Conservation (phyloP, 1,284 basidiomycete species). For the Cutaneotrichosporon sp. region DNA sequence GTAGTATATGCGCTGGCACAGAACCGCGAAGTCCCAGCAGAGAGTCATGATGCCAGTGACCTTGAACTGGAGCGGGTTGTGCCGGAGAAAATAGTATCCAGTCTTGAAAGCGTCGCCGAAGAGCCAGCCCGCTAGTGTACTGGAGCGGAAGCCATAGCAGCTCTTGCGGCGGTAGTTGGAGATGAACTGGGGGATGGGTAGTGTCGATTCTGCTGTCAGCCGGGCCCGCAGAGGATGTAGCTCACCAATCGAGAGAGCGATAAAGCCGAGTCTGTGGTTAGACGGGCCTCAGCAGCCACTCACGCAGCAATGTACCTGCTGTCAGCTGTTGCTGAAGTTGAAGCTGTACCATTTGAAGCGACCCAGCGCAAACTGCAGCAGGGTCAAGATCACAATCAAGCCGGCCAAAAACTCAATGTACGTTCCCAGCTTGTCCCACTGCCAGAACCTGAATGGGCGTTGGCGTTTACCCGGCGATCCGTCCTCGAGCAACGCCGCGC, state of each 20-base stretch:
- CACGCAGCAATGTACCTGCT: conserved; percentile 43
- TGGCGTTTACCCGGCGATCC: not conserved
- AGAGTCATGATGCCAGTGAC: conserved; percentile 46
- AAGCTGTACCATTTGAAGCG: conserved; percentile 33
- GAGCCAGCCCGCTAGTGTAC: conserved; percentile 50
- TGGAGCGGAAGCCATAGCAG: conserved; percentile 51
- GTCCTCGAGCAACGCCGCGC: not conserved
- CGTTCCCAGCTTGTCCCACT: conserved; percentile 47
- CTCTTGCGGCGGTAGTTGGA: conserved; percentile 50
- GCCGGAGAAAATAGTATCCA: conserved; percentile 49
- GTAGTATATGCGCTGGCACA: conserved; percentile 36
- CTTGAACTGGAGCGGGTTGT: conserved; percentile 51
- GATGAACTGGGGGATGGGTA: conserved; percentile 54
- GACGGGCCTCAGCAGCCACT: conserved; percentile 5
- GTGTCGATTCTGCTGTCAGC: conserved; percentile 47
- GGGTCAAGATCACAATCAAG: conserved; percentile 44
- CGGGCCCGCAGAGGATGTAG: not conserved
- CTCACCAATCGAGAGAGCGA: conserved; percentile 51
- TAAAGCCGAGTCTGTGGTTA: conserved; percentile 48
- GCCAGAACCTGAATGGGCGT: conserved; percentile 50
- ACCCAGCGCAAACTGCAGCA: conserved; percentile 40
- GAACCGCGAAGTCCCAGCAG: conserved; percentile 43
- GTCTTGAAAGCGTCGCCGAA: conserved; percentile 50
- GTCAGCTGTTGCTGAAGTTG: conserved; percentile 1
- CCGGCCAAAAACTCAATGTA: conserved; percentile 52